These are phyloP conservation scores for Aspergillus sp. DNA, from an alignment of 2,329 filamentous ascomycete species.

Conservation along the genomic window DNA sequence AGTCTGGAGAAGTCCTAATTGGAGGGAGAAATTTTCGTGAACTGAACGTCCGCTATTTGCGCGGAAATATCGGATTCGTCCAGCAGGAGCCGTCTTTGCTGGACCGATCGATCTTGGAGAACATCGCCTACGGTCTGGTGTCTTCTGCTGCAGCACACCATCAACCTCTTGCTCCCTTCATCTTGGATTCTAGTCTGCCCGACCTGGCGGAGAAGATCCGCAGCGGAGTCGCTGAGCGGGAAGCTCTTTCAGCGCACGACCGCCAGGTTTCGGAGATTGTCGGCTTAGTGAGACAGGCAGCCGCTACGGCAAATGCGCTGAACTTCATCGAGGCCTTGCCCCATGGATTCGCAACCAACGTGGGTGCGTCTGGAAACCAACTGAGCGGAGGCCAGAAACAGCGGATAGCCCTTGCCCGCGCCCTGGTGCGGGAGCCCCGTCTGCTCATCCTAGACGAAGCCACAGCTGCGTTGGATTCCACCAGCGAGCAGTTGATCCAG, in stretches of 20 bases:
- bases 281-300: slow-evolving; percentile 26
- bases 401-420: slow-evolving; percentile 82
- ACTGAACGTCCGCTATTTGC: slow-evolving; percentile 34
- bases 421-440: slow-evolving; percentile 79
- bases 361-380: slow-evolving; percentile 26
- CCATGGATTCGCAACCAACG: slow-evolving; percentile 33
- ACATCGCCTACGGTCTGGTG: slow-evolving; percentile 53
- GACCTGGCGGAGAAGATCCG: slow-evolving; percentile 24
- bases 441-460: slow-evolving; percentile 55
- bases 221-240: slow-evolving; percentile 20
- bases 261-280: slow-evolving; percentile 27
- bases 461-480: slow-evolving; percentile 36
- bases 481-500: slow-evolving; percentile 34
- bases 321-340: slow-evolving; percentile 26
- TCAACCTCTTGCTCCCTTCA: slow-evolving; percentile 20
- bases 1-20: slow-evolving; percentile 28
- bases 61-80: slow-evolving; percentile 40
- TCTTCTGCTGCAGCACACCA: slow-evolving; percentile 28
- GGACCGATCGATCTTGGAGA: slow-evolving; percentile 52
- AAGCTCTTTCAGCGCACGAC: slow-evolving; percentile 21
- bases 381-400: slow-evolving; percentile 74
- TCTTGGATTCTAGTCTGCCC: slow-evolving; percentile 24
- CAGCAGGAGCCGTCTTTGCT: slow-evolving; percentile 53
- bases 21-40: slow-evolving; percentile 26
- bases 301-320: slow-evolving; percentile 24